A percentile compares a stretch with the other conserved stretches of the same genome.
Conservation (phyloP, 805 yeast species). For the Monosporozyma aerobia region DNA sequence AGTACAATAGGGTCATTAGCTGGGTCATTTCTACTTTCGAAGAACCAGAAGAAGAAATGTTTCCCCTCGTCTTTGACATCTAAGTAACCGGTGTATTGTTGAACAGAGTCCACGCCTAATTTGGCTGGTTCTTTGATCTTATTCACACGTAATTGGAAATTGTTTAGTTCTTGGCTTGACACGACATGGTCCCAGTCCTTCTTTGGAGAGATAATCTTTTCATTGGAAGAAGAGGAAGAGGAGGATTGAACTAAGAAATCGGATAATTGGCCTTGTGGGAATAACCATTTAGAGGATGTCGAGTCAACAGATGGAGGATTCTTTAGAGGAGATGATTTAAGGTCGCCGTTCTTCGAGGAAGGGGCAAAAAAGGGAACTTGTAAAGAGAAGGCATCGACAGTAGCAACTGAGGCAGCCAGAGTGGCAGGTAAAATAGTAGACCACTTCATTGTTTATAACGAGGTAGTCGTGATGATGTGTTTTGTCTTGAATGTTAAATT, state of each 20-base stretch:
- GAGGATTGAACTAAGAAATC: background rate
- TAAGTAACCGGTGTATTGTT: constrained; percentile 78
- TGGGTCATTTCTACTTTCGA: constrained; percentile 87
- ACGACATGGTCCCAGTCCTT: constrained; percentile 26
- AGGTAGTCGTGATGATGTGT: background rate
- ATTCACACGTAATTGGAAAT: constrained; percentile 50
- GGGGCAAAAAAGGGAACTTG: constrained; percentile 1
- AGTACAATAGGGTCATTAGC: constrained; percentile 71
- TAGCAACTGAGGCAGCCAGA: background rate
- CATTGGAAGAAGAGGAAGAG: background rate
- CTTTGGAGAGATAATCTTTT: constrained; percentile 5
- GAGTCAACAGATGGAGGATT: background rate
- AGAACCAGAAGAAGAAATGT: constrained; percentile 79
- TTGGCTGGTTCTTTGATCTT: constrained; percentile 45
- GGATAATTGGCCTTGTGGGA: background rate
- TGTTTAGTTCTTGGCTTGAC: constrained; percentile 31
- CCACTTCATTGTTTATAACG: background rate
- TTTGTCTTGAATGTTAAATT: background rate
- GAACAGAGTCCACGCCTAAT: constrained; percentile 71
- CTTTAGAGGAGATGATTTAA: background rate
- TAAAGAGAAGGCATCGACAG: background rate
- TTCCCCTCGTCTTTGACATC: constrained; percentile 78
- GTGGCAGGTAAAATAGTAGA: background rate
- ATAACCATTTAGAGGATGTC: background rate
- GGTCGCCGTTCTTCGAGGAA: background rate